Conservation (phyloP, 495 filamentous ascomycete genomes). For the Xylaria intraflava region DNA sequence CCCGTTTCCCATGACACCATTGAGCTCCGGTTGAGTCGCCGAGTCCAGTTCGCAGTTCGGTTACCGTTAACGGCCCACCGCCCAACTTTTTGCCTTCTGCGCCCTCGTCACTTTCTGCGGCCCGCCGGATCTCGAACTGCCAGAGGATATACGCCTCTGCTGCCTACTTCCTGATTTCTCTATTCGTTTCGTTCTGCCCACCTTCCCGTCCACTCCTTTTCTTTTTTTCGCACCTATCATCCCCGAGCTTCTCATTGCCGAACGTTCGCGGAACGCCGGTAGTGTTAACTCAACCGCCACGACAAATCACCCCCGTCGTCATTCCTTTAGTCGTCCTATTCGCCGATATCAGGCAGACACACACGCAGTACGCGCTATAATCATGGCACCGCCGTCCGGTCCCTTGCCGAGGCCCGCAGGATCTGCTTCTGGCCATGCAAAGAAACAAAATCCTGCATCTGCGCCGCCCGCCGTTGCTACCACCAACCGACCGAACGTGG, state of each 20-base stretch:
- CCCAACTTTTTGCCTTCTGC: slow-evolving; percentile 9
- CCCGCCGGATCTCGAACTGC: slow-evolving; percentile 14
- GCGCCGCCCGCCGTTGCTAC: slow-evolving; percentile 1
- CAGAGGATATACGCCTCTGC: slow-evolving; percentile 6
- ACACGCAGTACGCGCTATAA: not conserved
- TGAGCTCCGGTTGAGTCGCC: slow-evolving; percentile 25
- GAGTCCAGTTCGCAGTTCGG: slow-evolving; percentile 13
- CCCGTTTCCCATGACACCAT: slow-evolving; percentile 16
- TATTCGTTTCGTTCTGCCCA: not conserved
- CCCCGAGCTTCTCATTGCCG: not conserved
- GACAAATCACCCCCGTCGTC: not conserved
- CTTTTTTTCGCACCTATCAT: not conserved
- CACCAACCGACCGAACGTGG: slow-evolving; percentile 22
- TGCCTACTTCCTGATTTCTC: not conserved
- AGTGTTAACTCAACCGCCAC: not conserved
- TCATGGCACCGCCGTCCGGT: slow-evolving; percentile 21
- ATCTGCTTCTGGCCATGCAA: slow-evolving; percentile 18
- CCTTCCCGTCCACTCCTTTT: not conserved
- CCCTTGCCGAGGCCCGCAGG: slow-evolving; percentile 19
- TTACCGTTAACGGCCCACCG: slow-evolving; percentile 12
- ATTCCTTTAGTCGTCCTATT: not conserved
- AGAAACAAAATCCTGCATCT: slow-evolving; percentile 10
- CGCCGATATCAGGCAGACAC: not conserved
- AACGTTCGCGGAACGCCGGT: not conserved
- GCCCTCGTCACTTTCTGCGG: slow-evolving; percentile 10